Evolutionary conservation across 148 eudicot genomes (phyloP).

Genomic region (Spergularia bocconei): DNA sequence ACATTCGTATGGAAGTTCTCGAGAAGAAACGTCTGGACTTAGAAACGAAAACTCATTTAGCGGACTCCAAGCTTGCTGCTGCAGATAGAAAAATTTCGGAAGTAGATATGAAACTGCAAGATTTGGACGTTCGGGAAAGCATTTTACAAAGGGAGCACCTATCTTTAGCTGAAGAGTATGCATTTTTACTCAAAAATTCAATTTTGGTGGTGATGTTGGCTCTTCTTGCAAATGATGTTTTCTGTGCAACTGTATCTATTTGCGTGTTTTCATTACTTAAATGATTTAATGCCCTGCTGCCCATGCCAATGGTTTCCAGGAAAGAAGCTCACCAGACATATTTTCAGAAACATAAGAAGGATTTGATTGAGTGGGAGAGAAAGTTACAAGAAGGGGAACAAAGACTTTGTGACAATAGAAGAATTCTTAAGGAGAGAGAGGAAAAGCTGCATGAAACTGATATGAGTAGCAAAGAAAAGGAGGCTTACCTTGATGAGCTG

Average conservation of each 20-base stretch:
- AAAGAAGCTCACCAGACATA: slow-evolving; percentile 58
- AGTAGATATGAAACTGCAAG: slow-evolving; percentile 72
- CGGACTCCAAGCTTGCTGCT: slow-evolving; percentile 69
- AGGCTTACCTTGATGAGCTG: slow-evolving; percentile 52
- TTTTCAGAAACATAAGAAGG: slow-evolving; percentile 60
- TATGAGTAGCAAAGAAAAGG: slow-evolving; percentile 45
- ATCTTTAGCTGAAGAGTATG: slow-evolving; percentile 71
- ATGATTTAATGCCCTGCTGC: background rate
- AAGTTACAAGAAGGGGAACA: slow-evolving; percentile 81
- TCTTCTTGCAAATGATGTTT: slow-evolving; percentile 6
- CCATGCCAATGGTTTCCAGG: slow-evolving; percentile 36
- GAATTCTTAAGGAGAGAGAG: slow-evolving; percentile 59
- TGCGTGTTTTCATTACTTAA: slow-evolving; percentile 5
- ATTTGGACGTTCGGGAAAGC: slow-evolving; percentile 73
- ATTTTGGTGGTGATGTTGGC: slow-evolving; percentile 9
- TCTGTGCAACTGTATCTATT: background rate
- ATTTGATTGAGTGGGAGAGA: slow-evolving; percentile 72
- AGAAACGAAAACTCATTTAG: slow-evolving; percentile 52
- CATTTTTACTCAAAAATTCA: slow-evolving; percentile 8
- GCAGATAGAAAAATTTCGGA: slow-evolving; percentile 61
- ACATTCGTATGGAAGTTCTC: slow-evolving; percentile 50
- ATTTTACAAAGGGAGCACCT: slow-evolving; percentile 53
- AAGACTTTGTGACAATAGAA: slow-evolving; percentile 57
- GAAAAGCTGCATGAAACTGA: slow-evolving; percentile 59
- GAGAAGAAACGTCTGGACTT: slow-evolving; percentile 55